Evolutionary conservation across 139 green algal genomes (phyloP).

Genomic region (Chlamydomonas eustigma): DNA sequence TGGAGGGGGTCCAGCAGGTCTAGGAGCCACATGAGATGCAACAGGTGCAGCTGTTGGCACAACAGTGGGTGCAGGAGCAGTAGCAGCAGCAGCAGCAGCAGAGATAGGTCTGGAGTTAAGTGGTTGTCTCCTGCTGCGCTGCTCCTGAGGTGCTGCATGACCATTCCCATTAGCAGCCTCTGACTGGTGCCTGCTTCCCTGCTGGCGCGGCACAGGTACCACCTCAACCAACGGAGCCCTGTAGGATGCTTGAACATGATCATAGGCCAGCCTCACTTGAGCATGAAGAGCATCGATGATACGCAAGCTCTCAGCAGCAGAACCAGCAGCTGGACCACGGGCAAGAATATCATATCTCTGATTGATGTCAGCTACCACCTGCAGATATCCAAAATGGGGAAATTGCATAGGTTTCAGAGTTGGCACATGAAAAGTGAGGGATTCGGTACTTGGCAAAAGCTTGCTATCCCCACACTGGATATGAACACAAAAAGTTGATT

Average conservation of each 20-base stretch:
- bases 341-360: constrained; percentile 27
- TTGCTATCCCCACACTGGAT: too few species aligned
- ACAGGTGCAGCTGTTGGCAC: background rate
- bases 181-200: background rate
- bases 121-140: background rate
- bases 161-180: background rate
- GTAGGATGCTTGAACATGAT: background rate
- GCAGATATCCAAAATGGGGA: too few species aligned
- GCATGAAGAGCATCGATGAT: constrained; percentile 18
- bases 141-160: background rate
- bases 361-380: constrained; percentile 24
- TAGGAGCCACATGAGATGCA: background rate
- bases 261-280: constrained; percentile 5
- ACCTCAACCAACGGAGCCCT: background rate
- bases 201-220: background rate
- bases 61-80: background rate
- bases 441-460: too few species aligned
- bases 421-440: too few species aligned
- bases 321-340: background rate
- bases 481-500: too few species aligned
- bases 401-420: too few species aligned
- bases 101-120: background rate
- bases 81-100: background rate
- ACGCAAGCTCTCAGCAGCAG: constrained; percentile 10
- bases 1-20: background rate